These are phyloP conservation scores for Scutellaria galericulata DNA, from an alignment of 257 asterid genomes.

Conservation along the genomic window DNA sequence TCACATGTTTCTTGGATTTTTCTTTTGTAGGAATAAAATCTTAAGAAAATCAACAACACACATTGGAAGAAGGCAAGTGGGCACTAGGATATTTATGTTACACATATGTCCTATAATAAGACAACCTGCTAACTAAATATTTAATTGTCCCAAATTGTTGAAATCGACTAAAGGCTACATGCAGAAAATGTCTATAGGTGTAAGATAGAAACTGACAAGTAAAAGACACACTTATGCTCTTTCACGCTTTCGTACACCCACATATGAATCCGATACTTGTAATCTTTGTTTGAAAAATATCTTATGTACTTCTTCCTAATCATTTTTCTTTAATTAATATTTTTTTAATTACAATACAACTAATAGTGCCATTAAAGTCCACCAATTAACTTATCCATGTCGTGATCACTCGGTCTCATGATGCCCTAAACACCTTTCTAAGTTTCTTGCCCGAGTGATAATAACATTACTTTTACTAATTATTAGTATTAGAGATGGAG, in stretches of 20 bases:
- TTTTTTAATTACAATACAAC: not conserved
- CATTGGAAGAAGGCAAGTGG: not conserved
- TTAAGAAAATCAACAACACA: not conserved
- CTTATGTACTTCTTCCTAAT: not conserved
- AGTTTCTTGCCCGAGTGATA: no score
- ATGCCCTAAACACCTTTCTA: no score
- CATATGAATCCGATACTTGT: not conserved
- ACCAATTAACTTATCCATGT: not conserved
- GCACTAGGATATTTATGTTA: slow-evolving; percentile 7
- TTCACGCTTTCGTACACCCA: not conserved
- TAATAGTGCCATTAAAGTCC: not conserved
- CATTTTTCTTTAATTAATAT: not conserved
- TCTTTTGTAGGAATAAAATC: not conserved
- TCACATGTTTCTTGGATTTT: no score
- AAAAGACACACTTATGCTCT: not conserved
- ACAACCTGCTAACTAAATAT: not conserved
- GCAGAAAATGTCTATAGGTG: no score
- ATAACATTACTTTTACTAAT: no score
- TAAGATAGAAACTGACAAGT: slow-evolving; percentile 3
- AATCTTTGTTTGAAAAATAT: not conserved
- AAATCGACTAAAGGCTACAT: not conserved
- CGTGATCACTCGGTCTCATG: no score
- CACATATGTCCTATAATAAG: not conserved
- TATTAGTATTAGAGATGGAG: no score
- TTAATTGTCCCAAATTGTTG: slow-evolving; percentile 7